Conservation (phyloP, 2,329 filamentous ascomycete species). For the Meredithiella fracta region DNA sequence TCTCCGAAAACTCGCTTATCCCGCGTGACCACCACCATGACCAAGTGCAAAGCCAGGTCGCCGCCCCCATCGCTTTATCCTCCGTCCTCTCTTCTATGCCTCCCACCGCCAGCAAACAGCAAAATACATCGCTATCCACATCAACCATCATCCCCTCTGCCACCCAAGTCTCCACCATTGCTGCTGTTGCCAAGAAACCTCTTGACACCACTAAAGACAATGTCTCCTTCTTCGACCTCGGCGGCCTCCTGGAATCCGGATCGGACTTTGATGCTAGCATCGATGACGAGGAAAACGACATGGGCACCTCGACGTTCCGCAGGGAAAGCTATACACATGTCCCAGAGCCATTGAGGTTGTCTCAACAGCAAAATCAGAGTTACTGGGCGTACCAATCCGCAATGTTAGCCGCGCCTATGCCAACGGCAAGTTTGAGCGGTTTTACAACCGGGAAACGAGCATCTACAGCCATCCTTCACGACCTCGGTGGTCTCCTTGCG, state of each 20-base stretch:
- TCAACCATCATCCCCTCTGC: slow-evolving; percentile 15
- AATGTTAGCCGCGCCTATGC: slow-evolving; percentile 20
- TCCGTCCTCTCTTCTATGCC: slow-evolving; percentile 19
- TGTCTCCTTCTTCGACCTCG: slow-evolving; percentile 74
- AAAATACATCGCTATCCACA: slow-evolving; percentile 19
- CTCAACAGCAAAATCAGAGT: slow-evolving; percentile 18
- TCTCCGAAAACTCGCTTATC: slow-evolving; percentile 30
- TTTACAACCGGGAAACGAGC: slow-evolving; percentile 32
- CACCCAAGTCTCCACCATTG: slow-evolving; percentile 8
- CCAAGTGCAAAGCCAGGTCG: slow-evolving; percentile 5
- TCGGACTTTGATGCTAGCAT: slow-evolving; percentile 16
- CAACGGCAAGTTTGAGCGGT: slow-evolving; percentile 22
- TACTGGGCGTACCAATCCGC: slow-evolving; percentile 14
- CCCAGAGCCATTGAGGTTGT: slow-evolving; percentile 23
- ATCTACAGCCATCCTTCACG: slow-evolving; percentile 41
- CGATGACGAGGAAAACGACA: slow-evolving; percentile 2
- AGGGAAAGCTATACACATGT: slow-evolving; percentile 20
- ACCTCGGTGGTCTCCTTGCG: slow-evolving; percentile 37
- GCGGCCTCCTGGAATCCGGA: slow-evolving; percentile 51
- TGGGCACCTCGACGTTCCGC: slow-evolving; percentile 21
- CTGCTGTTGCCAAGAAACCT: slow-evolving; percentile 17
- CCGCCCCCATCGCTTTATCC: neutral
- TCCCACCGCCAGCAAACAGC: slow-evolving; percentile 27
- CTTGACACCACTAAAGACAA: slow-evolving; percentile 18
- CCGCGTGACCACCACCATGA: slow-evolving; percentile 20